A percentile compares a stretch with the other conserved stretches of the same genome.
These are phyloP conservation scores for Cyphellophora attinorum DNA, from an alignment of 2,329 filamentous ascomycete species.

Conservation along the genomic window DNA sequence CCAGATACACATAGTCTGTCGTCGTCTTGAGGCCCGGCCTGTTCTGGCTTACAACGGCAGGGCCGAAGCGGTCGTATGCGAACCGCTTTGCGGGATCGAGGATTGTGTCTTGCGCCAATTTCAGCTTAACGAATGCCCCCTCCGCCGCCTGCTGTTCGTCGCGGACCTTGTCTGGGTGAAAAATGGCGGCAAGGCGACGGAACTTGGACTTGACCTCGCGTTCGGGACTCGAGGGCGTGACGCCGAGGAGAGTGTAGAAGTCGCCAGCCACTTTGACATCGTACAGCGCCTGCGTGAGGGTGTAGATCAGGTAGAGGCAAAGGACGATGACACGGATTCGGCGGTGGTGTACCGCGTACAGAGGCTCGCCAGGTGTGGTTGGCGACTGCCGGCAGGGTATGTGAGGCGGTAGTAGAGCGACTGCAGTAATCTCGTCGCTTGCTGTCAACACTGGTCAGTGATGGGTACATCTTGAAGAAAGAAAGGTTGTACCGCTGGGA, in stretches of 20 bases:
- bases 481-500: conserved; percentile 44
- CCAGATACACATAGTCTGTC: conserved; percentile 62
- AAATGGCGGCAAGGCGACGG: conserved; percentile 58
- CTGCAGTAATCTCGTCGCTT: conserved; percentile 69
- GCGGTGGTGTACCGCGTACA: conserved; percentile 64
- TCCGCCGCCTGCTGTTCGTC: conserved; percentile 19
- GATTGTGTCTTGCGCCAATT: conserved; percentile 73
- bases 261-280: conserved; percentile 61
- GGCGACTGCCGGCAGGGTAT: conserved; percentile 79
- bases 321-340: conserved; percentile 79
- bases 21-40: conserved; percentile 39
- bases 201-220: conserved; percentile 75
- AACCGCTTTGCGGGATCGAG: conserved; percentile 68
- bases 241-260: conserved; percentile 69
- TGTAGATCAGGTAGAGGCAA: conserved; percentile 76
- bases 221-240: conserved; percentile 58
- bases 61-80: conserved; percentile 83
- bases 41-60: conserved; percentile 55
- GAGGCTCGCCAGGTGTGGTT: conserved; percentile 59
- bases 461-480: not conserved
- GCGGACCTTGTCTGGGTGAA: conserved; percentile 76
- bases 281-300: conserved; percentile 84
- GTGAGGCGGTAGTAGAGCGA: conserved; percentile 76
- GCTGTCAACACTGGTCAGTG: conserved; percentile 35
- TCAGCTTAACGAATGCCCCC: conserved; percentile 67